Evolutionary conservation across 225 moss, liverwort and hornwort genomes (phyloP).

Genomic region (Marchantia polymorpha): DNA sequence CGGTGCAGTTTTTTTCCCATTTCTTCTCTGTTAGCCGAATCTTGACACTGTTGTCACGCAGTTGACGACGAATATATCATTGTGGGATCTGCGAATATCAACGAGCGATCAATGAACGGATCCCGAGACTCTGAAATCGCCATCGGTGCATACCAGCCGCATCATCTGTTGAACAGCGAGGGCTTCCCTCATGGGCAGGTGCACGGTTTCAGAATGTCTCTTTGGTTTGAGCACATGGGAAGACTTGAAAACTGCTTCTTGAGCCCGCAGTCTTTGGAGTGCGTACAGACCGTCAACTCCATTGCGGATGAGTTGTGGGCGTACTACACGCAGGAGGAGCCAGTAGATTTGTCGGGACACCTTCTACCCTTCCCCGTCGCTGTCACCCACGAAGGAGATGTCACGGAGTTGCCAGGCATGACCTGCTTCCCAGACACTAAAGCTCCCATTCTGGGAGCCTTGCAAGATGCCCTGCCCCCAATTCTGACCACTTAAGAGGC

Average conservation of each 20-base stretch:
- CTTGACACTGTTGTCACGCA: slow-evolving; percentile 29
- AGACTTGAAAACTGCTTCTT: slow-evolving; percentile 62
- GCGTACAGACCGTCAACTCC: slow-evolving; percentile 55
- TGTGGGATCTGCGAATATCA: slow-evolving; percentile 81
- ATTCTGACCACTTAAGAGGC: slow-evolving; percentile 56
- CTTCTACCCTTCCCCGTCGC: slow-evolving; percentile 57
- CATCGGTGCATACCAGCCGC: slow-evolving; percentile 76
- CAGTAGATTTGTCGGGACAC: slow-evolving; percentile 70
- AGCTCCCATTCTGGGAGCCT: slow-evolving; percentile 45
- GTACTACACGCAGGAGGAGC: slow-evolving; percentile 57
- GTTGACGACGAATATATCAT: slow-evolving; percentile 84
- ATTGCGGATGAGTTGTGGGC: slow-evolving; percentile 50
- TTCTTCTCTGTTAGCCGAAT: background rate
- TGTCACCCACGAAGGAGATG: slow-evolving; percentile 51
- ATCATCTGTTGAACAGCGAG: slow-evolving; percentile 36
- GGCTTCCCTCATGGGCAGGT: slow-evolving; percentile 58
- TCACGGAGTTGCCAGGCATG: slow-evolving; percentile 36
- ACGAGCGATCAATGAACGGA: slow-evolving; percentile 82
- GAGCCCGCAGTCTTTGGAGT: slow-evolving; percentile 49
- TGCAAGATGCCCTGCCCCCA: slow-evolving; percentile 21
- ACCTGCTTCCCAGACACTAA: slow-evolving; percentile 46
- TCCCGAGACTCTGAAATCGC: slow-evolving; percentile 86
- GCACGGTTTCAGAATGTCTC: slow-evolving; percentile 73
- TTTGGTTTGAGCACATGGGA: slow-evolving; percentile 86
- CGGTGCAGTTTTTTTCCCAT: background rate